These are phyloP conservation scores for Saccharomycopsis fermentans DNA, from an alignment of 805 yeast species.

Conservation along the genomic window DNA sequence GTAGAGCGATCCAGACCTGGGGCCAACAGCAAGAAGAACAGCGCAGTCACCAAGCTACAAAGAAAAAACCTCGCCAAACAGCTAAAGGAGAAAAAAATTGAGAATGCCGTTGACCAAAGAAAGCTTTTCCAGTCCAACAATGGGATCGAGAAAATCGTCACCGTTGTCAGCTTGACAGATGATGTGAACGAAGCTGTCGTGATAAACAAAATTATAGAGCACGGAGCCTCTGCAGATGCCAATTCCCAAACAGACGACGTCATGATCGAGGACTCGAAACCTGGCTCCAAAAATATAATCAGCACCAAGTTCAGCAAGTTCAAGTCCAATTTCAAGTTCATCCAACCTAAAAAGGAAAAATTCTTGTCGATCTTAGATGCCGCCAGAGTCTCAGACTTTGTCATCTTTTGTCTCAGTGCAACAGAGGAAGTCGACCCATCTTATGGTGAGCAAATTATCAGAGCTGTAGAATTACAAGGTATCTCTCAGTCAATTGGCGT, in stretches of 20 bases:
- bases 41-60: conserved; percentile 38
- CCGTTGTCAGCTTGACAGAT: conserved; percentile 67
- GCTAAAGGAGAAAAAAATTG: conserved; percentile 60
- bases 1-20: conserved; percentile 52
- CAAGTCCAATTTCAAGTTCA: conserved; percentile 59
- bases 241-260: conserved; percentile 28
- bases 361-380: conserved; percentile 71
- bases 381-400: conserved; percentile 82
- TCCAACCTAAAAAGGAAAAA: conserved; percentile 62
- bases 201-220: conserved; percentile 38
- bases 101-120: conserved; percentile 46
- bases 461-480: conserved; percentile 89
- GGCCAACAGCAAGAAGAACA: conserved; percentile 25
- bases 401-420: conserved; percentile 83
- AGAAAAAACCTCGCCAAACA: conserved; percentile 76
- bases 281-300: conserved; percentile 27
- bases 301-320: conserved; percentile 51
- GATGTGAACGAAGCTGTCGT: conserved; percentile 46
- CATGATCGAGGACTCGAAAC: neutral
- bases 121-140: conserved; percentile 68
- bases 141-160: conserved; percentile 77
- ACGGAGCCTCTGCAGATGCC: conserved; percentile 24
- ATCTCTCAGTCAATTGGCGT: conserved; percentile 74
- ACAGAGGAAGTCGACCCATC: conserved; percentile 66
- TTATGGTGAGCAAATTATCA: conserved; percentile 79